Evolutionary conservation across 305 asterid genomes (phyloP).

Genomic region (Withania somnifera): DNA sequence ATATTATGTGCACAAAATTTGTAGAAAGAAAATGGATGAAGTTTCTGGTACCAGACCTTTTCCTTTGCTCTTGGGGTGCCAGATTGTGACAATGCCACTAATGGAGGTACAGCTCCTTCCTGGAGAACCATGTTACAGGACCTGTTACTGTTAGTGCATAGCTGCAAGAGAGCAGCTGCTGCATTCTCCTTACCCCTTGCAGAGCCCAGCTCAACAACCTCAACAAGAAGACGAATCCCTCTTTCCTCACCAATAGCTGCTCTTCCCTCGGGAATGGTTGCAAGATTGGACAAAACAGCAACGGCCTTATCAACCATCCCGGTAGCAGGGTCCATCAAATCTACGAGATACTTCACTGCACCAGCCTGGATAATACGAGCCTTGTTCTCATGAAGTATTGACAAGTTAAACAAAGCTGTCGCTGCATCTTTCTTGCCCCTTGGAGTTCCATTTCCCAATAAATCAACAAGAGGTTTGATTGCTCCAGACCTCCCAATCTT

Average conservation of each 20-base stretch:
- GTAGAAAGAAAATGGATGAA: neutral
- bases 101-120: constrained; percentile 90
- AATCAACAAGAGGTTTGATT: constrained; percentile 67
- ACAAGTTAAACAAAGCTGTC: constrained; percentile 75
- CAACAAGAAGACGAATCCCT: constrained; percentile 74
- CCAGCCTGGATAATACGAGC: constrained; percentile 85
- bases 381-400: constrained; percentile 72
- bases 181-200: constrained; percentile 91
- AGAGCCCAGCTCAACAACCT: constrained; percentile 93
- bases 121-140: constrained; percentile 71
- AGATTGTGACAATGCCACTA: constrained; percentile 68
- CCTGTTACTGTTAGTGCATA: constrained; percentile 62
- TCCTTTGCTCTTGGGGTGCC: constrained; percentile 91
- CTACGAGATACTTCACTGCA: constrained; percentile 77
- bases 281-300: constrained; percentile 83
- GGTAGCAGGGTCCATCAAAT: constrained; percentile 85
- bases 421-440: constrained; percentile 92
- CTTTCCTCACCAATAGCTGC: constrained; percentile 62
- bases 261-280: constrained; percentile 75
- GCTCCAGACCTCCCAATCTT: constrained; percentile 83
- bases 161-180: constrained; percentile 81
- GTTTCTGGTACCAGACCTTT: constrained; percentile 34
- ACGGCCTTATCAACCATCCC: constrained; percentile 96
- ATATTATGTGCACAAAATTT: neutral
- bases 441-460: constrained; percentile 80